Evolutionary conservation across 78 protist genomes (phyloP), one percentile per base, ranked within the genome.

Genomic region (Capsaspora owczarzaki): DNA sequence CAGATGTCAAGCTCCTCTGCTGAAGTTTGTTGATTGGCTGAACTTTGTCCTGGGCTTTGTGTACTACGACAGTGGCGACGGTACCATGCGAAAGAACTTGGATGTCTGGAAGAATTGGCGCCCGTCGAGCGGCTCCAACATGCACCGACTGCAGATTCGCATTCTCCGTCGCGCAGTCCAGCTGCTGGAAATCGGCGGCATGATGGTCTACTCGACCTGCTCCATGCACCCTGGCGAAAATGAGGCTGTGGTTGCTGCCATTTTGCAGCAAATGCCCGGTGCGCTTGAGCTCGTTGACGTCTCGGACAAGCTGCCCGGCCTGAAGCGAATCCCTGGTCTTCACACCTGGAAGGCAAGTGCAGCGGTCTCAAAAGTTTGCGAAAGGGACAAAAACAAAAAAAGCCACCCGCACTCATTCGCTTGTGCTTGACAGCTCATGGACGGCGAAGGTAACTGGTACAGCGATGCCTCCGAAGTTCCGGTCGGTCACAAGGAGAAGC

Each of bases 121-220:
- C 14, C 76, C 87, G 0, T 1, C 29, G 29, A 66, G 46, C 27
- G 88, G 86, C 0, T 0, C 47, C 20, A 79, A 78, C 68, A 23
- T 91, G 20, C 96, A 92, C 66, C 3, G 40, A n/a, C 79, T 90
- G 31, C 99, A 98, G 89, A 3, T 84, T 31, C 82, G 66, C 69
- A 87, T 98, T 33, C 93, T 93, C 33, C 10, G 31, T 40, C 85
- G 96, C 25, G 96, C 92, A 0, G 27, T 84, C 10, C 69, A 89
- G 63, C 75, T 95, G 61, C 81, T 94, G 49, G 56, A 53, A 22
- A 89, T 85, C 42, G 99, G 98, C 27, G 99, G 98, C 10, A 29
- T 51, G 23, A 49, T 97, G 47, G 99, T 95, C 1, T 98, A 98
- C 87, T 91, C 96, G 10, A 98, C 99, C 6, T 98, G 99, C 90